Conservation (phyloP, 352 stramenopile genomes). For the Globisporangium radiosum region DNA sequence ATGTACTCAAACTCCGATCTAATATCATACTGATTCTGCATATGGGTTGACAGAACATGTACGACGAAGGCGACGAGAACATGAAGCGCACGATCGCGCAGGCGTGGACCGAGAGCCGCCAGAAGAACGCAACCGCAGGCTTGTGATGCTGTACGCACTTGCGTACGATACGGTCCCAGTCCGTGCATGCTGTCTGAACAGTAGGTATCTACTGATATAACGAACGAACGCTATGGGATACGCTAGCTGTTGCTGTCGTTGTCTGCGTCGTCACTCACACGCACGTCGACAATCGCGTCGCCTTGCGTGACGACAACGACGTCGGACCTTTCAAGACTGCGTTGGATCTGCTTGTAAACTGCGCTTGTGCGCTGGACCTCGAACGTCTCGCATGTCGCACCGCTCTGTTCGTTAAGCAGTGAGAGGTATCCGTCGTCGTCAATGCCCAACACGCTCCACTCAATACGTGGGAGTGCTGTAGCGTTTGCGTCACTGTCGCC, state of each 20-base stretch:
- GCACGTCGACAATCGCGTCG: slow-evolving; percentile 45
- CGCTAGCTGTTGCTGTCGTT: slow-evolving; percentile 10
- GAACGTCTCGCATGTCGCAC: slow-evolving; percentile 62
- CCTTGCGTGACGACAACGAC: slow-evolving; percentile 48
- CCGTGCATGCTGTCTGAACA: no score
- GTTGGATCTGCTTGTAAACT: slow-evolving; percentile 69
- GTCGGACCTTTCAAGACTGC: slow-evolving; percentile 44
- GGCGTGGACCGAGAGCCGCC: slow-evolving; percentile 78
- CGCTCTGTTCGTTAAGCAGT: slow-evolving; percentile 57
- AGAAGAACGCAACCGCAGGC: slow-evolving; percentile 41
- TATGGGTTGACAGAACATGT: slow-evolving; percentile 61
- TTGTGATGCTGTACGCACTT: background rate
- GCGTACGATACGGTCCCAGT: no score
- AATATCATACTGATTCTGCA: background rate
- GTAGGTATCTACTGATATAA: no score
- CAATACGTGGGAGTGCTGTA: slow-evolving; percentile 10
- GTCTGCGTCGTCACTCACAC: slow-evolving; percentile 20
- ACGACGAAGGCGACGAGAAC: slow-evolving; percentile 82
- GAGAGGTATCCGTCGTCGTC: slow-evolving; percentile 73
- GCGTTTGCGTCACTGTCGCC: slow-evolving; percentile 17
- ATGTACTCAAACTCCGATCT: background rate
- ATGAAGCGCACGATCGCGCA: slow-evolving; percentile 89
- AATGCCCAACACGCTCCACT: slow-evolving; percentile 68
- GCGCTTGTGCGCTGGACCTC: slow-evolving; percentile 59
- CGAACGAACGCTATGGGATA: background rate